Conservation (phyloP, 2,329 filamentous ascomycete genomes). For the Westerdykella sp. region DNA sequence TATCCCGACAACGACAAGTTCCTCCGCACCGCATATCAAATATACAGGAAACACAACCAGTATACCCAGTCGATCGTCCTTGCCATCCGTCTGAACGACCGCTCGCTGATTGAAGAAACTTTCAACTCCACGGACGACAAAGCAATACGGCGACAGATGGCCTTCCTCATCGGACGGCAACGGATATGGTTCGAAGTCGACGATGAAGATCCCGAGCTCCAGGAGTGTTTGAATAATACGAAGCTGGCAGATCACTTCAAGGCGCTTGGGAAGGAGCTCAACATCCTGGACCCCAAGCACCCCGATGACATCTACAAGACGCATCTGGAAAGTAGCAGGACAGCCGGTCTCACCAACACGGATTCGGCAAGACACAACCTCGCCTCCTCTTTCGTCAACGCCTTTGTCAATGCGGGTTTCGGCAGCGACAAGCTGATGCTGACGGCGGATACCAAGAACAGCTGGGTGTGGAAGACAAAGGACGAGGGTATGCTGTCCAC, state of each 20-base stretch:
- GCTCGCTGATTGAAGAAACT: constrained; percentile 72
- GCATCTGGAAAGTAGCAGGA: constrained; percentile 90
- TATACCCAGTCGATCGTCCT: constrained; percentile 89
- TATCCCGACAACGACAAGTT: constrained; percentile 97
- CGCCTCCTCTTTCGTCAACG: constrained; percentile 92
- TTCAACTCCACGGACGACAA: constrained; percentile 76
- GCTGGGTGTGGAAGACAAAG: constrained; percentile 99
- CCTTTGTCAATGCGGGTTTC: constrained; percentile 93
- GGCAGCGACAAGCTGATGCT: constrained; percentile 98
- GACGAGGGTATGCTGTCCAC: constrained; percentile 97
- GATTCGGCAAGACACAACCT: constrained; percentile 95
- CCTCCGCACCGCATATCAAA: constrained; percentile 82
- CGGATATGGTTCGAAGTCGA: constrained; percentile 75
- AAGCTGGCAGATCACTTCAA: constrained; percentile 91
- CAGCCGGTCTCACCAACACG: constrained; percentile 86
- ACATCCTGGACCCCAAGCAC: constrained; percentile 92
- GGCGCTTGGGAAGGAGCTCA: constrained; percentile 86
- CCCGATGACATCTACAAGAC: constrained; percentile 99
- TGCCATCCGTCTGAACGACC: constrained; percentile 87
- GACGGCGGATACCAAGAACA: constrained; percentile 71
- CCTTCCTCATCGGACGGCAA: constrained; percentile 86
- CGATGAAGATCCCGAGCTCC: constrained; percentile 66
- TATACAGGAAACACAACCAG: constrained; percentile 91
- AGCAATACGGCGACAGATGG: constrained; percentile 84
- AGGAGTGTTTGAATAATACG: constrained; percentile 80